Base-by-base conservation (phyloP, 495 filamentous ascomycete species). In the Cetradonia linearis region DNA sequence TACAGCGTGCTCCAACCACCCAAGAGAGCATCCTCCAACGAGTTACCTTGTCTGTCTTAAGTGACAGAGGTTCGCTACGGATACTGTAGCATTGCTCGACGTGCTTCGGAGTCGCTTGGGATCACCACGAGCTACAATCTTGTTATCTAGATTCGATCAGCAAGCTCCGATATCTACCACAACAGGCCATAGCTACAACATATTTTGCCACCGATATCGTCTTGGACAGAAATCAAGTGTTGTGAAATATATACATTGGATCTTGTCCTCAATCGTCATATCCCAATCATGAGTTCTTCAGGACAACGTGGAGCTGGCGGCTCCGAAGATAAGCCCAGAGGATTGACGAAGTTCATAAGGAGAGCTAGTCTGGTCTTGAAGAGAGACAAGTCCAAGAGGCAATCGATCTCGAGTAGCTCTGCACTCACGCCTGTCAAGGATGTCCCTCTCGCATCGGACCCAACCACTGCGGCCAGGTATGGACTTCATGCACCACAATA, bases 341-440 rank as follows among this genome's bases (percentile, higher is more conserved):
- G 84, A 28, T 66, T 88, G 44, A 77, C 78, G 42, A 86, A 78
- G 66, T 78, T 86, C 42, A 67, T 88, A 53, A 78, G 78, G 56
- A 77, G 81, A 63, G 78, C 87, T 70, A 87, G 77, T 73, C 82
- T 79, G 5, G 83, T 83, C 27, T 70, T 85, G 63, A 82, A 76
- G 63, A 78, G 80, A 65, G 74, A 71, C 37, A 74, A 75, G 31
- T 71, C 75, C 59, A 78, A 79, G 61, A 66, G 72, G 52, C 59
- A 70, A 55, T 64, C 75, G 27, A 61, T 67, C 10, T 65, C 70
- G 0, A 57, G 60, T 62, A 68, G 73, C 54, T 58, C 62, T 61
- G 59, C 59, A 13, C 65, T 69, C 16, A 67, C 16, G 38, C 66
- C 33, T 65, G 58, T 48, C 27, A 61, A 54, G 37, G 59, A 48